These are phyloP conservation scores for Solanum habrochaites DNA, from an alignment of 257 asterid genomes.

Conservation along the genomic window DNA sequence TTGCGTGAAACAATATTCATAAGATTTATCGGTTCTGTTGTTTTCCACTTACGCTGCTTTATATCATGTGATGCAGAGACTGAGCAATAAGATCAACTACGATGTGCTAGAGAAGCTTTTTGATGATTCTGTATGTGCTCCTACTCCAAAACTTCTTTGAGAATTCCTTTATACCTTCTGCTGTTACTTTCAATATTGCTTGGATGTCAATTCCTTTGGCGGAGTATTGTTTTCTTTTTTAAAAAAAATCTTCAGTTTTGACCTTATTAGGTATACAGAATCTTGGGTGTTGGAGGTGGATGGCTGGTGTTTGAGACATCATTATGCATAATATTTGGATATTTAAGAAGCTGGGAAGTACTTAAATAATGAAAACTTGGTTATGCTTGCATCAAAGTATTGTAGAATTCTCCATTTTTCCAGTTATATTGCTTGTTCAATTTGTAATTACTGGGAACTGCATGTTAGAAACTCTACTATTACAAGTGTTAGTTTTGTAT, in stretches of 20 bases:
- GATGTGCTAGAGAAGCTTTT: slow-evolving; percentile 48
- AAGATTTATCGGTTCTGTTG: background rate
- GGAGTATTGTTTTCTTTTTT: background rate
- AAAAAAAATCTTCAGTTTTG: background rate
- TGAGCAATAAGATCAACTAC: slow-evolving; percentile 36
- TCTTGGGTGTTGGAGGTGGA: background rate
- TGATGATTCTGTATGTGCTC: slow-evolving; percentile 41
- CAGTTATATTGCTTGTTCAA: background rate
- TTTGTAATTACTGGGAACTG: background rate
- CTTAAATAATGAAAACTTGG: background rate
- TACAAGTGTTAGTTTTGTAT: background rate
- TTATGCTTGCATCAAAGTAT: background rate
- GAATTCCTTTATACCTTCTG: background rate
- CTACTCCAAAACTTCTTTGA: background rate
- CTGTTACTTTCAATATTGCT: background rate
- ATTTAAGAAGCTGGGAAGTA: background rate
- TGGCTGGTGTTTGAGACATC: background rate
- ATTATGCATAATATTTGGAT: background rate
- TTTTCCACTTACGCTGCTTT: background rate
- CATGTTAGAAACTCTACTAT: background rate
- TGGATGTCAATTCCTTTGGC: background rate
- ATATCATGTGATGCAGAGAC: slow-evolving; percentile 28
- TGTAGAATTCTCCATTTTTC: background rate
- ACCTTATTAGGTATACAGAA: background rate
- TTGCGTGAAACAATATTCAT: background rate